Evolutionary conservation across 1,139 yeast genomes (phyloP), one percentile per base, ranked within the genome.

Genomic region (Sugiyamaella neomexicana): DNA sequence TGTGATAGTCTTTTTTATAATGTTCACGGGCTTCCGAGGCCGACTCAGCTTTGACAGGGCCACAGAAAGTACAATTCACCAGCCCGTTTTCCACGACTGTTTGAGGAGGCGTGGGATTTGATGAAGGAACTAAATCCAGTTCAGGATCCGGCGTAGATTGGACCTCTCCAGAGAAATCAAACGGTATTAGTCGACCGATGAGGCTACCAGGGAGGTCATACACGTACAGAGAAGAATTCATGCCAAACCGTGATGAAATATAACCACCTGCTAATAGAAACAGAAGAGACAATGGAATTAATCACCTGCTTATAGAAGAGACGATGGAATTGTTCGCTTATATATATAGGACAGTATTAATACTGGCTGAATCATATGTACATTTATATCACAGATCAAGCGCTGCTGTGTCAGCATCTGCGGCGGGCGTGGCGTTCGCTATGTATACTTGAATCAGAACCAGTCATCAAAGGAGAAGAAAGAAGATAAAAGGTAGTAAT

Each of bases 1-100:
- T 75, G 63, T 85, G 85, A 37, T 78, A 75, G 62, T 85, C 89
- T 0, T 83, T 75, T 60, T 80, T 82, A 71, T 79, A 84, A 63
- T 84, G 86, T n/a, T 70, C 70, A 47, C 75, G 75, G 39, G 69
- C 68, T 17, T 69, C 71, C 9, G 68, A 69, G 10, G 63, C 63
- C 2, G 62, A 44, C 8, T 37, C 41, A 3, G 51, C 59, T 2
- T 50, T 38, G 27, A 61, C 44, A 41, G 42, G 50, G 1, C 66
- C 65, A 56, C 65, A 60, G 39, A 55, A 53, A 9, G 60, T 39
- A 44, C 67, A 53, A n/a, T 38, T 46, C 37, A 43, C 29, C 41
- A 43, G 31, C 16, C 55, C 53, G 16, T 44, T 41, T 12, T 39
- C 50, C 13, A 32, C 12, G 17, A 13, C 31, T 16, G 51, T 13